Base-by-base conservation (phyloP, 345 rosid species). In the Salix viminalis region DNA sequence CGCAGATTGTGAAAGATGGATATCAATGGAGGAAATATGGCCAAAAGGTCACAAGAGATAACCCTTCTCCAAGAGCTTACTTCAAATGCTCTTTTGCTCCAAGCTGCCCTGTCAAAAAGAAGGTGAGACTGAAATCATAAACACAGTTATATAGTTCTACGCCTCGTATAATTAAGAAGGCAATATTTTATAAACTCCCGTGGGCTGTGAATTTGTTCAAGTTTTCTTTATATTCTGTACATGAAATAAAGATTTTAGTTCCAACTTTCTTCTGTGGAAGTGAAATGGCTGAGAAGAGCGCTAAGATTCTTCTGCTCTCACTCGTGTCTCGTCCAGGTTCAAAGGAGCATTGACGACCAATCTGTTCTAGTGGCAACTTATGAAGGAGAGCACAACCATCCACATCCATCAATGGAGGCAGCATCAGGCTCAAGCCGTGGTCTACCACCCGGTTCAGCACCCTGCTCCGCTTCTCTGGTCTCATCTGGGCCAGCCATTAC, bases 1-100 rank as follows among this genome's bases (percentile, higher is more conserved):
- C 83, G 69, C 80, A 95, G 99, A 86, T 93, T 69, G 97, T 93
- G 75, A 96, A 89, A 77, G 99, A 96, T 89, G 99, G 99, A 60
- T 96, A 91, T 84, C 99, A 93, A 75, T 96, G 99, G 99, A 96
- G 98, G 82, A 96, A 96, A 76, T 96, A 96, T 78, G 99, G 99
- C 41, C 99, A 96, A 70, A 96, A 96, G 73, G 98, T 96, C n/a
- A 96, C 99, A 16, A 93, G 99, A 87, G 95, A 96, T 75, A 96
- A 96, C 74, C 99, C 99, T 67, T 96, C 87, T 75, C 99, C 99
- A 21, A 87, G 98, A 88, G 99, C 98, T 79, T 96, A 96, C 88
- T 96, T 91, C 91, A 93, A 89, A 77, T 96, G 99, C 86, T 93
- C 98, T 77, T 92, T 88, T 78, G 98, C 99, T 75, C 99, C 99